These are phyloP conservation scores for Urtica urens DNA, from an alignment of 306 rosid species.

Conservation along the genomic window DNA sequence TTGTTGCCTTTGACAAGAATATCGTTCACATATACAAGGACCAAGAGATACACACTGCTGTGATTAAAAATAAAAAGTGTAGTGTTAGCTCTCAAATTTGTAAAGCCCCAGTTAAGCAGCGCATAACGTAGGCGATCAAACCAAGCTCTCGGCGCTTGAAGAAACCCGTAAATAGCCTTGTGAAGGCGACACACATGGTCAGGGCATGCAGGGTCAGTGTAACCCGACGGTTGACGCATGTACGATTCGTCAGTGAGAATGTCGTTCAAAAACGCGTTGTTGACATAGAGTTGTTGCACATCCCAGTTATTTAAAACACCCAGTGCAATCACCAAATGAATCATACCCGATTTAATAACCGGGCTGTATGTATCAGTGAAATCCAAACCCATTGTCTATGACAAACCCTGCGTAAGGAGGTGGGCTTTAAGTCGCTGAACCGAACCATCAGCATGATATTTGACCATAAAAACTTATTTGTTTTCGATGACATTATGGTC, in stretches of 20 bases:
- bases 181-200: too few species aligned
- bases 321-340: not conserved
- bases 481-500: not conserved
- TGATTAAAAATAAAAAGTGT: not conserved
- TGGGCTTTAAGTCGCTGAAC: not conserved
- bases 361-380: not conserved
- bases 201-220: not conserved
- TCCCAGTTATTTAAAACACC: not conserved
- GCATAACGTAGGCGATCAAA: not conserved
- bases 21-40: not conserved
- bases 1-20: not conserved
- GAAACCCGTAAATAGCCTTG: not conserved
- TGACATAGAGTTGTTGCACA: too few species aligned
- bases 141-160: not conserved
- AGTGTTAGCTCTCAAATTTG: not conserved
- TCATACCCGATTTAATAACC: not conserved
- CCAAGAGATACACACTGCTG: not conserved
- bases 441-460: not conserved
- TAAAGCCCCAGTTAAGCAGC: not conserved
- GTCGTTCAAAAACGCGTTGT: too few species aligned
- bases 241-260: too few species aligned
- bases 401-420: not conserved
- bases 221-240: not conserved
- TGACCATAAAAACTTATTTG: not conserved
- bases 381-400: not conserved